Percentiles rank a stretch among this genome's conserved stretches.
phyloP scores from a whole-genome alignment of 1,284 basidiomycete genomes.

The Ganoderma resinaceum region DNA sequence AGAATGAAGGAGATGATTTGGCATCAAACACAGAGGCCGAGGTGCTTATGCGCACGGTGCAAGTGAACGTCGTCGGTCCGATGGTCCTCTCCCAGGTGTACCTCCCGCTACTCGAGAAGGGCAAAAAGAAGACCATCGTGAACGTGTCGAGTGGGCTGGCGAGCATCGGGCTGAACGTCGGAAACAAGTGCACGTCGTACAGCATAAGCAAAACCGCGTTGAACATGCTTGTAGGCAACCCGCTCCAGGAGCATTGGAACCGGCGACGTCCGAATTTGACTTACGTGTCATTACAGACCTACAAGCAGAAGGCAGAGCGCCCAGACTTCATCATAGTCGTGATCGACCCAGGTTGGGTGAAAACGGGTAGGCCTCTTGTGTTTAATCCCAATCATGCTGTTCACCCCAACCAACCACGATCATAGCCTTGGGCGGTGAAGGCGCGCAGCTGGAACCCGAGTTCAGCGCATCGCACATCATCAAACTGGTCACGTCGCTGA shows the following conservation, averaged over 20 bases:
- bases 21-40: slow-evolving; percentile 13
- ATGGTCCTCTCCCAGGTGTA: slow-evolving; percentile 42
- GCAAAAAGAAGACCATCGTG: slow-evolving; percentile 43
- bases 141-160: slow-evolving; percentile 43
- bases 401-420: not conserved
- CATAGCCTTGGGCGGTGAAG: slow-evolving; percentile 42
- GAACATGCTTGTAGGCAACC: slow-evolving; percentile 40
- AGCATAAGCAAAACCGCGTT: slow-evolving; percentile 40
- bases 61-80: slow-evolving; percentile 44
- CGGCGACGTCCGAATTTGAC: not conserved
- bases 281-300: slow-evolving; percentile 31
- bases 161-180: slow-evolving; percentile 39
- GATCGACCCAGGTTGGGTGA: slow-evolving; percentile 42
- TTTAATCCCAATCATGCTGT: not conserved
- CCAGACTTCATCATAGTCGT: slow-evolving; percentile 35
- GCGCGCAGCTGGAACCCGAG: slow-evolving; percentile 40
- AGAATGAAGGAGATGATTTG: not conserved
- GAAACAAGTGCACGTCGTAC: slow-evolving; percentile 36
- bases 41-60: slow-evolving; percentile 33
- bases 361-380: slow-evolving; percentile 36
- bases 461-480: slow-evolving; percentile 39
- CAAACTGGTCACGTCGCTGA: slow-evolving; percentile 34
- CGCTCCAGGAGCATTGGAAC: not conserved
- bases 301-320: slow-evolving; percentile 41
- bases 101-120: slow-evolving; percentile 41